These are phyloP conservation scores for Pulveroboletus sp. DNA, from an alignment of 768 basidiomycete genomes.

Conservation along the genomic window DNA sequence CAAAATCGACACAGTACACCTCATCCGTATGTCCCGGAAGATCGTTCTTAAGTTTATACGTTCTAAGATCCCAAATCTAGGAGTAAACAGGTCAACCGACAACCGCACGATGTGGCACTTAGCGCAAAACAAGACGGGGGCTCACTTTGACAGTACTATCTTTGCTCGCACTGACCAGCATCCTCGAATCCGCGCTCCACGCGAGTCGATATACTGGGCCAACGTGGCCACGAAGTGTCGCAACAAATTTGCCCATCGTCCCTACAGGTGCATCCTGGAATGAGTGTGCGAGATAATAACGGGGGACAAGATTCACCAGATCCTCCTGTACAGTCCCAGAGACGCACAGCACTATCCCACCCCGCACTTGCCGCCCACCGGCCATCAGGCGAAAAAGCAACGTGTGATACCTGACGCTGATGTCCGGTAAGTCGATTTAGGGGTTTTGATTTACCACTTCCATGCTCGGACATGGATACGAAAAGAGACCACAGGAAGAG, in stretches of 20 bases:
- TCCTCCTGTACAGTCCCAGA: slow-evolving; percentile 76
- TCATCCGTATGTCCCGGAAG: slow-evolving; percentile 96
- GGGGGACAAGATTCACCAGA: slow-evolving; percentile 34
- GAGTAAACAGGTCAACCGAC: background rate
- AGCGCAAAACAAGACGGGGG: no score
- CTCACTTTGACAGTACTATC: slow-evolving; percentile 93
- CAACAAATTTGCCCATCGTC: slow-evolving; percentile 80
- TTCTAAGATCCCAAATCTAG: slow-evolving; percentile 95
- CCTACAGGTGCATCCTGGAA: slow-evolving; percentile 30
- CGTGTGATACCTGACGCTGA: slow-evolving; percentile 91
- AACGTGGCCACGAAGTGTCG: slow-evolving; percentile 88
- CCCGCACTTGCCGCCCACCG: slow-evolving; percentile 88
- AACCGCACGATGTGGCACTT: no score
- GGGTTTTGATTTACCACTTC: slow-evolving; percentile 59
- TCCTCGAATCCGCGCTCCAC: slow-evolving; percentile 92
- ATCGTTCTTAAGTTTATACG: slow-evolving; percentile 91
- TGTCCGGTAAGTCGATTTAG: slow-evolving; percentile 86
- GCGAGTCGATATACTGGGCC: slow-evolving; percentile 91
- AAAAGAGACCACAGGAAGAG: slow-evolving; percentile 94
- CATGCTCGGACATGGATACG: slow-evolving; percentile 37
- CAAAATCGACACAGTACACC: slow-evolving; percentile 98
- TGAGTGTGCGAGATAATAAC: background rate
- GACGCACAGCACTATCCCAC: slow-evolving; percentile 85
- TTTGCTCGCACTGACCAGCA: slow-evolving; percentile 93
- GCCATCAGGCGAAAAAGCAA: slow-evolving; percentile 93